Evolutionary conservation across 2,329 filamentous ascomycete species (phyloP).

Genomic region (Monosporascus sp.): DNA sequence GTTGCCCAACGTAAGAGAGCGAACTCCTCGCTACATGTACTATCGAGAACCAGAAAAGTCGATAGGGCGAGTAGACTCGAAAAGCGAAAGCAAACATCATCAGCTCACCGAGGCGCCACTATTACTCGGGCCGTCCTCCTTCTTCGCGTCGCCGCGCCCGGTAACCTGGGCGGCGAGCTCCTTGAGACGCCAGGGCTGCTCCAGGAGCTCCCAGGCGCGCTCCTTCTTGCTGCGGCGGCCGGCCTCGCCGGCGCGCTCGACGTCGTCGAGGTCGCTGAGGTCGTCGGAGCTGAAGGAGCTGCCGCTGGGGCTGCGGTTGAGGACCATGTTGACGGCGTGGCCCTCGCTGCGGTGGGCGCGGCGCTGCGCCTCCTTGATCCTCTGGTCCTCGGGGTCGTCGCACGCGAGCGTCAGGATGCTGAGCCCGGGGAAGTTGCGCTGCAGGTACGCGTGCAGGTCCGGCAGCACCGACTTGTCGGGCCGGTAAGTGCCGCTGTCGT

Average conservation of each 20-base stretch:
- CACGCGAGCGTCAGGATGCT: constrained; percentile 71
- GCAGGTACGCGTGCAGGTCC: constrained; percentile 63
- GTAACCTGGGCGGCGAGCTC: constrained; percentile 4
- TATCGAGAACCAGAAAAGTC: too few relatives aligned
- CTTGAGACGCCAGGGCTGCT: constrained; percentile 43
- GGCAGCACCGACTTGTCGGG: constrained; percentile 75
- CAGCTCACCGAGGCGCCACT: neutral
- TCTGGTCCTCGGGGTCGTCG: constrained; percentile 66
- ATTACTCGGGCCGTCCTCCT: neutral
- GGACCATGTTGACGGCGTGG: constrained; percentile 45
- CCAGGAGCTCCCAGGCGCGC: constrained; percentile 43
- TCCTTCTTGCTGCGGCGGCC: constrained; percentile 46
- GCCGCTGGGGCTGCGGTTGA: constrained; percentile 47
- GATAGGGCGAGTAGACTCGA: too few relatives aligned
- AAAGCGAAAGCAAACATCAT: too few relatives aligned
- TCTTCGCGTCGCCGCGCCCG: neutral
- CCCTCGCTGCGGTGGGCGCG: constrained; percentile 65
- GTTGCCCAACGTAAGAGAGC: too few relatives aligned
- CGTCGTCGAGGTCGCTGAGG: constrained; percentile 44
- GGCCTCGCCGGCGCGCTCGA: constrained; percentile 33
- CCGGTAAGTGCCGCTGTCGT: constrained; percentile 89
- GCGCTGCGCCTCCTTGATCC: constrained; percentile 72
- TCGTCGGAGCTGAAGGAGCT: constrained; percentile 47
- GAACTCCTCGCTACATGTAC: too few relatives aligned
- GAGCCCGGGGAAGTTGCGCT: constrained; percentile 70